Conservation (phyloP, 176 grass and related monocot genomes). For the Phoenix dactylifera region DNA sequence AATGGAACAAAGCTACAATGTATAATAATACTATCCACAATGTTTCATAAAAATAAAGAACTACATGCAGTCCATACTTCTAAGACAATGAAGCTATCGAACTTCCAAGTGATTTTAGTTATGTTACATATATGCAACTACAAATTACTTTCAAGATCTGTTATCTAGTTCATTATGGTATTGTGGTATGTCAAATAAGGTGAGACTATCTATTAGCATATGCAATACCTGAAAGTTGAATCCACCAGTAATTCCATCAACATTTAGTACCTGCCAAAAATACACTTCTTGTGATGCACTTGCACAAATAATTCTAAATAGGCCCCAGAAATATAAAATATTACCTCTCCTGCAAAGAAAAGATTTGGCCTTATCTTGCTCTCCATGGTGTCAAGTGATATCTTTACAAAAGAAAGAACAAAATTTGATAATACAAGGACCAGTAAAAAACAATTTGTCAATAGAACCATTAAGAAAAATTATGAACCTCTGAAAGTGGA, state of each 20-base stretch:
- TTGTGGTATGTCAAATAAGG: not conserved
- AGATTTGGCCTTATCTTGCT: conserved; percentile 77
- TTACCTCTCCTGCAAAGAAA: conserved; percentile 98
- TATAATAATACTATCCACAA: no score
- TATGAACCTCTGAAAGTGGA: conserved; percentile 73
- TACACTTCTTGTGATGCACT: conserved; percentile 16
- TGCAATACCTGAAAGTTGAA: conserved; percentile 86
- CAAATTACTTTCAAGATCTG: not conserved
- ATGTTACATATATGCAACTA: not conserved
- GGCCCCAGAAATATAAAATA: not conserved
- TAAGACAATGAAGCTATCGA: no score
- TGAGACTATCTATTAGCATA: not conserved
- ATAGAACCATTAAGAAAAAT: not conserved
- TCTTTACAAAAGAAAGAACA: conserved; percentile 25
- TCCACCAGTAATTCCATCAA: conserved; percentile 81
- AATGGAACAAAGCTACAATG: no score
- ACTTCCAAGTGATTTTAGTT: no score
- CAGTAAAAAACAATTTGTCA: conserved; percentile 1
- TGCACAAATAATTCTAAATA: not conserved
- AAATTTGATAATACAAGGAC: not conserved
- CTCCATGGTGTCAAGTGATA: conserved; percentile 76
- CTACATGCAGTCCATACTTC: no score
- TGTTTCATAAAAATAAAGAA: no score
- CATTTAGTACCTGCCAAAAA: conserved; percentile 54
- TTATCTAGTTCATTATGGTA: not conserved